Percentiles rank a stretch among this genome's conserved stretches.
These are phyloP conservation scores for Rhizopus arrhizus DNA, from an alignment of 371 early-diverging fungal genomes.

Conservation along the genomic window DNA sequence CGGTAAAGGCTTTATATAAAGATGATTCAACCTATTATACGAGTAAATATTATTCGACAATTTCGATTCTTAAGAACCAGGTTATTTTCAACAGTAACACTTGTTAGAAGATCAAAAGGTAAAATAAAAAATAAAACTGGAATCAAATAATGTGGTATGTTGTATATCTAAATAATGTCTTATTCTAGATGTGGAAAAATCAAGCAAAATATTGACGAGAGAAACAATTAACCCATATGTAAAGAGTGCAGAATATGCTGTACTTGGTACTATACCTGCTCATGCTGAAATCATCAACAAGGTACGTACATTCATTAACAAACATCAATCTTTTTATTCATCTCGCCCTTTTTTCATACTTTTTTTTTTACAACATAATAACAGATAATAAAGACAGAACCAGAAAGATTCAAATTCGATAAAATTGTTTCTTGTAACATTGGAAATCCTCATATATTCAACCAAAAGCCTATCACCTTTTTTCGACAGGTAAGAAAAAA, in stretches of 20 bases:
- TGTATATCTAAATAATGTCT: no score
- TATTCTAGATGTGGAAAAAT: neutral
- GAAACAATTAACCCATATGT: conserved; percentile 7
- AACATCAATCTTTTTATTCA: no score
- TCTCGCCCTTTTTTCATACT: no score
- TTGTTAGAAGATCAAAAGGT: no score
- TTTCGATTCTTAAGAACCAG: no score
- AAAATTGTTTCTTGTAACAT: conserved; percentile 87
- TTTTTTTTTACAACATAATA: neutral
- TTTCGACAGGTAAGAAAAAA: conserved; percentile 77
- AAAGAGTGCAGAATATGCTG: conserved; percentile 7
- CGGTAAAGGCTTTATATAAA: no score
- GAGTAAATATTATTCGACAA: no score
- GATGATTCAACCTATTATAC: no score
- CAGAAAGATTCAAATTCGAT: conserved; percentile 48
- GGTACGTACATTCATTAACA: neutral
- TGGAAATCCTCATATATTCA: conserved; percentile 94
- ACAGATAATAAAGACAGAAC: neutral
- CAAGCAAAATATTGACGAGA: conserved; percentile 3
- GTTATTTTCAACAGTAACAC: no score
- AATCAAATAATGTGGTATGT: no score
- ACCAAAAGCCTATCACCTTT: conserved; percentile 91
- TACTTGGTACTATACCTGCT: conserved; percentile 3
- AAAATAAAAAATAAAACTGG: no score
- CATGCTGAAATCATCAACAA: neutral